Evolutionary conservation across 1,284 basidiomycete species (phyloP).

Genomic region (Cutaneotrichosporon sp.): DNA sequence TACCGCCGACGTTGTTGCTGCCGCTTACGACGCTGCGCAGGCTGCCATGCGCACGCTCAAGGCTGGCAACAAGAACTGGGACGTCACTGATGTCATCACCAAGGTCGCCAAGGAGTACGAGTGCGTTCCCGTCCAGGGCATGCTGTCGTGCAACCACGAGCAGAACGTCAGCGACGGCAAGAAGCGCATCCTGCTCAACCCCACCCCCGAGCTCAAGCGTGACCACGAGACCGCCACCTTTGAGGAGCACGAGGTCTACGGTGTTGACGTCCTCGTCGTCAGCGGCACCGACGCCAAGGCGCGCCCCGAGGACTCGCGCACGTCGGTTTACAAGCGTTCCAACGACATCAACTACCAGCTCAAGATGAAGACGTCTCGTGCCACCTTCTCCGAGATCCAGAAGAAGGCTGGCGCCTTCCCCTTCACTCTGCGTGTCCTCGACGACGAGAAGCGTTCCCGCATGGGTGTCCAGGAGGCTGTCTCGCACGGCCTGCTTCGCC

Average conservation of each 20-base stretch:
- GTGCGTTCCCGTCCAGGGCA: conserved; percentile 86
- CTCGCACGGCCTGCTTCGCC: conserved; percentile 60
- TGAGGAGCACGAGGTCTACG: conserved; percentile 92
- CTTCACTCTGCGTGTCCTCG: conserved; percentile 88
- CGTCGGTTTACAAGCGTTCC: conserved; percentile 89
- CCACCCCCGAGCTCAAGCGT: conserved; percentile 70
- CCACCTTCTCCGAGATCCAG: conserved; percentile 92
- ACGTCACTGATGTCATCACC: conserved; percentile 79
- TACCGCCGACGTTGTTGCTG: conserved; percentile 84
- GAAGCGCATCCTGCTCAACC: conserved; percentile 90
- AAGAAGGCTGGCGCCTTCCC: conserved; percentile 98
- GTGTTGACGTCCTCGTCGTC: conserved; percentile 88
- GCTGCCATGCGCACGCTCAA: conserved; percentile 80
- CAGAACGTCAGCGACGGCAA: conserved; percentile 95
- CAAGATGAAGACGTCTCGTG: conserved; percentile 94
- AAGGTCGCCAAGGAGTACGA: conserved; percentile 68
- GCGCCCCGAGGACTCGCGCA: conserved; percentile 78
- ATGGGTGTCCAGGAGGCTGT: conserved; percentile 96
- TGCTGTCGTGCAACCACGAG: conserved; percentile 57
- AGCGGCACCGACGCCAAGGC: conserved; percentile 85
- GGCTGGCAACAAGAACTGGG: conserved; percentile 89
- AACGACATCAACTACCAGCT: conserved; percentile 84
- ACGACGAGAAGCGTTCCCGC: conserved; percentile 90
- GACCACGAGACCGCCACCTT: conserved; percentile 80
- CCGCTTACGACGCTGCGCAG: conserved; percentile 89